A percentile compares a stretch with the other conserved stretches of the same genome.
phyloP scores from a whole-genome alignment of 2,329 filamentous ascomycete species.

The Neonectria coccinea region DNA sequence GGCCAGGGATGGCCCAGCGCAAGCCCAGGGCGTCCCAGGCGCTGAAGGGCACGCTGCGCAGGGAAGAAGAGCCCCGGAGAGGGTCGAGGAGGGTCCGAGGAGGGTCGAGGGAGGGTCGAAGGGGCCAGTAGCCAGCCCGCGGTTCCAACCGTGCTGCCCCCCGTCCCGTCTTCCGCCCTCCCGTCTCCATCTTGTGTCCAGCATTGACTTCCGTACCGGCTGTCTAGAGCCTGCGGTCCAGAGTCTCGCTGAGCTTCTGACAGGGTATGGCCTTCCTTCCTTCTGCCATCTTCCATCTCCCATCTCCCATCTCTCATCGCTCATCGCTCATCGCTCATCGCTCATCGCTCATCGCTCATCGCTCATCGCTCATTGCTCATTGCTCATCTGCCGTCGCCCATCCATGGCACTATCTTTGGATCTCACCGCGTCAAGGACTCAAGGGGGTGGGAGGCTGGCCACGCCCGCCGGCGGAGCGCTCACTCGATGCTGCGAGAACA shows the following conservation, averaged over 20 bases:
- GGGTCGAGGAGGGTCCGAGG: slow-evolving; percentile 22
- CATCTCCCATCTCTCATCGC: not conserved
- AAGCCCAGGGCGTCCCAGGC: slow-evolving; percentile 22
- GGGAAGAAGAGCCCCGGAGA: slow-evolving; percentile 26
- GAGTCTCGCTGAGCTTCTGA: slow-evolving; percentile 8
- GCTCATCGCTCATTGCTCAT: not conserved
- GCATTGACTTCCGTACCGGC: slow-evolving; percentile 20
- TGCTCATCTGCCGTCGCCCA: slow-evolving; percentile 1
- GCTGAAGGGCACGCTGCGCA: slow-evolving; percentile 30
- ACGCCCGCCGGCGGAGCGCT: slow-evolving; percentile 6
- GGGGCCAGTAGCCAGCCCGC: slow-evolving; percentile 28
- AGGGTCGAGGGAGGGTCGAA: slow-evolving; percentile 26
- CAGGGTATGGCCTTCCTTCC: slow-evolving; percentile 4
- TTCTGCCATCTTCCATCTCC: slow-evolving; percentile 1
- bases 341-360: not conserved
- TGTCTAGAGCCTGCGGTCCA: too few relatives aligned
- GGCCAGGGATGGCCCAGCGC: slow-evolving; percentile 37
- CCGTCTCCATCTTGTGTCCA: slow-evolving; percentile 42
- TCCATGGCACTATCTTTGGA: slow-evolving; percentile 14
- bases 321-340: not conserved
- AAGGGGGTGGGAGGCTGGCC: slow-evolving; percentile 14
- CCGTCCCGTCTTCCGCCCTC: slow-evolving; percentile 44
- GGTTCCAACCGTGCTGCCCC: slow-evolving; percentile 45
- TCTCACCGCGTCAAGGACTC: not conserved
- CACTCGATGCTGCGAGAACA: slow-evolving; percentile 5